Percentiles rank a stretch among this genome's conserved stretches.
These are phyloP conservation scores for Boletus coccyginus DNA, from an alignment of 768 basidiomycete species.

Conservation along the genomic window DNA sequence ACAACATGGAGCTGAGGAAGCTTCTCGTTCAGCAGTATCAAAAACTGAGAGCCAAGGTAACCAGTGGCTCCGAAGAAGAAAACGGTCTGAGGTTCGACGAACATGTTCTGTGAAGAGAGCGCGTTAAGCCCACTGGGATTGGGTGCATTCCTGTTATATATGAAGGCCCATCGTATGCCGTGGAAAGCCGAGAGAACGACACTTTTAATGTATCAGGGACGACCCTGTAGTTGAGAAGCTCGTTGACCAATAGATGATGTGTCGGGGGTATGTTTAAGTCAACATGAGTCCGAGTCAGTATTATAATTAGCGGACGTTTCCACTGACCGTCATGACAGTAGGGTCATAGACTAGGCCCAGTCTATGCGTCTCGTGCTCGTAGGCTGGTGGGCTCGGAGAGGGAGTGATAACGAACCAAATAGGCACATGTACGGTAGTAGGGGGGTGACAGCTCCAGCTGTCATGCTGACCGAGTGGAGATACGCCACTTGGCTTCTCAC, in stretches of 20 bases:
- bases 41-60: constrained; percentile 41
- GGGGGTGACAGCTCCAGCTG: no score
- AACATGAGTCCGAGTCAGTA: background rate
- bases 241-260: constrained; percentile 2
- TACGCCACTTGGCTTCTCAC: no score
- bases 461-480: no score
- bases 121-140: background rate
- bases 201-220: constrained; percentile 1
- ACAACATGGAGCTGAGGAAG: constrained; percentile 33
- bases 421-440: no score
- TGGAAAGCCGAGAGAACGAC: background rate
- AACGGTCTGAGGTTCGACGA: constrained; percentile 19
- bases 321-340: background rate
- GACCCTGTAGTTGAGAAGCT: background rate
- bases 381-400: no score
- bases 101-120: constrained; percentile 6
- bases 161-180: background rate
- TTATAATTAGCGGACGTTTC: background rate
- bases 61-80: constrained; percentile 46
- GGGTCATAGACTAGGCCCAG: background rate
- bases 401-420: no score
- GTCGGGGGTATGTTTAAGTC: background rate
- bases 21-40: constrained; percentile 32
- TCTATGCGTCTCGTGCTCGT: no score
- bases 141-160: background rate